A percentile compares a stretch with the other conserved stretches of the same genome.
Evolutionary conservation across 2,329 filamentous ascomycete genomes (phyloP).

Genomic region (Paecilomyces variotii): DNA sequence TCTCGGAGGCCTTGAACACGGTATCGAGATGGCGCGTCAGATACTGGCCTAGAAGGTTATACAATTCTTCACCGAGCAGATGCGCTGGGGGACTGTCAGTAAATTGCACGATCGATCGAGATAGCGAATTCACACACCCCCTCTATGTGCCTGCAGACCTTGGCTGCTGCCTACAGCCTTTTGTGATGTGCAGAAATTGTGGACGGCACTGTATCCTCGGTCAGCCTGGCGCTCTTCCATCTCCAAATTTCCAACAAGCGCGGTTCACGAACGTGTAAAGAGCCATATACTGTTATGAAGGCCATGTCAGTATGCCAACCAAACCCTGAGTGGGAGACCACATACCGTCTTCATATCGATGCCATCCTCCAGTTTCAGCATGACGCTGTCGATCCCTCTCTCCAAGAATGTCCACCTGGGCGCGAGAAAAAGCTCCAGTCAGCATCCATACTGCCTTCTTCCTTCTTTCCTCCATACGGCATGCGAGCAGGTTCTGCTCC

Average conservation of each 20-base stretch:
- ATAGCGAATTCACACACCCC: conserved; percentile 48
- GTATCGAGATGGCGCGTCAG: conserved; percentile 66
- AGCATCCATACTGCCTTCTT: neutral
- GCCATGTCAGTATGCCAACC: conserved; percentile 8
- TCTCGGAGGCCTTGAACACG: conserved; percentile 64
- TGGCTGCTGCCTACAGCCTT: conserved; percentile 65
- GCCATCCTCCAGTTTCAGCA: conserved; percentile 83
- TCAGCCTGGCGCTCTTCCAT: conserved; percentile 8
- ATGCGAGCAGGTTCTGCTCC: neutral
- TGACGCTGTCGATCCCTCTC: conserved; percentile 81
- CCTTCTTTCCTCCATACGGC: neutral
- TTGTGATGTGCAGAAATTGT: conserved; percentile 98
- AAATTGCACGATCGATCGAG: neutral
- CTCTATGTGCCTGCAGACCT: conserved; percentile 54
- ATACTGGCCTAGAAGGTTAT: conserved; percentile 83
- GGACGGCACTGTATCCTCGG: conserved; percentile 59
- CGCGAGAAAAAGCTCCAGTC: conserved; percentile 3
- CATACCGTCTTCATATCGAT: conserved; percentile 84
- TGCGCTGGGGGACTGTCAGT: conserved; percentile 55
- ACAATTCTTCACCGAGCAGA: conserved; percentile 89
- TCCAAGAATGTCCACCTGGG: conserved; percentile 83
- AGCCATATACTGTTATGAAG: conserved; percentile 67
- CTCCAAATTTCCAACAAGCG: conserved; percentile 5
- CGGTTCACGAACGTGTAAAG: conserved; percentile 68
- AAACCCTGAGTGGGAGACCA: conserved; percentile 4